A percentile compares a stretch with the other conserved stretches of the same genome.
Conservation (phyloP, 257 asterid genomes). For the Solanum medicagineum region DNA sequence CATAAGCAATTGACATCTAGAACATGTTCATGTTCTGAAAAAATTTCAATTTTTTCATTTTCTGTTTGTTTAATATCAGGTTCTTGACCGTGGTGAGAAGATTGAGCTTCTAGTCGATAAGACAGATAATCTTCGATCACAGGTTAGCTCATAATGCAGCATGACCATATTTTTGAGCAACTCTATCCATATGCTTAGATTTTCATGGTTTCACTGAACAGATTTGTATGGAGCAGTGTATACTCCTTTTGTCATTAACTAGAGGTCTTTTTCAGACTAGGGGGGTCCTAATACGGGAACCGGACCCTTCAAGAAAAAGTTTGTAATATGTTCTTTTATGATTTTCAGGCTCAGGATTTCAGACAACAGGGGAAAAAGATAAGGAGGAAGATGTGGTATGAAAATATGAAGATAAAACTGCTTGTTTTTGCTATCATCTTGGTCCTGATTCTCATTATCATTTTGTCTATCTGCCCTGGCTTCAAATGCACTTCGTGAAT, state of each 20-base stretch:
- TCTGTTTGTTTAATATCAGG: slow-evolving; percentile 4
- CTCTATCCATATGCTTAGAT: not conserved
- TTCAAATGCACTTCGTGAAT: slow-evolving; percentile 19
- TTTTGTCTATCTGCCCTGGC: slow-evolving; percentile 30
- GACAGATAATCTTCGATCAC: slow-evolving; percentile 38
- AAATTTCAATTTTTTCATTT: not conserved
- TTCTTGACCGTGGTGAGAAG: slow-evolving; percentile 45
- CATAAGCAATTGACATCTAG: not conserved
- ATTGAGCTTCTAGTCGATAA: slow-evolving; percentile 39
- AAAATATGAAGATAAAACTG: slow-evolving; percentile 42
- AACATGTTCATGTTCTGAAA: not conserved
- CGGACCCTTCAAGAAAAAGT: not conserved
- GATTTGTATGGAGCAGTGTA: not conserved
- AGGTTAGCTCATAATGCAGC: slow-evolving; percentile 14
- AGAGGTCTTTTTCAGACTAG: not conserved
- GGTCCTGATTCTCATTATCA: slow-evolving; percentile 17
- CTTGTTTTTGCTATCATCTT: slow-evolving; percentile 18
- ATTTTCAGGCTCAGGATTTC: slow-evolving; percentile 41
- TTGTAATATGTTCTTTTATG: not conserved
- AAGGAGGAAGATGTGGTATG: slow-evolving; percentile 37
- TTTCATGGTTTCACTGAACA: not conserved
- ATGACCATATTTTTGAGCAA: no score
- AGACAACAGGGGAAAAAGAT: slow-evolving; percentile 34
- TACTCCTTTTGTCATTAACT: not conserved
- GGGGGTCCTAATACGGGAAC: no score